Conservation (phyloP, 2,329 filamentous ascomycete genomes). For the Massarina eburnea region DNA sequence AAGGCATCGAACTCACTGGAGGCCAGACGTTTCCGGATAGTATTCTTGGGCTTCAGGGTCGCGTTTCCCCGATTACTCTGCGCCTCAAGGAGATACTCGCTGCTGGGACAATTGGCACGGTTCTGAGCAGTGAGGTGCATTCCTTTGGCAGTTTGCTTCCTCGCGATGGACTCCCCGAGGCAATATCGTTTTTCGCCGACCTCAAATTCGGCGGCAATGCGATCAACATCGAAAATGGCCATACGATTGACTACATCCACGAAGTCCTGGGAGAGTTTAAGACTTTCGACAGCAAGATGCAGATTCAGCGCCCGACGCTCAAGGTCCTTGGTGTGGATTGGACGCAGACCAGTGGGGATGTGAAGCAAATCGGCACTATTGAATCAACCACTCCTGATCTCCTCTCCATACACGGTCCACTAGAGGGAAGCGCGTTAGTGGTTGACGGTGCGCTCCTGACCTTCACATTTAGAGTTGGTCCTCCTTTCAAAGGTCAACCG, state of each 20-base stretch:
- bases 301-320: conserved; percentile 19
- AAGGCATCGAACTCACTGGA: conserved; percentile 45
- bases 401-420: conserved; percentile 42
- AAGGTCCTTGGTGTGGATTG: conserved; percentile 7
- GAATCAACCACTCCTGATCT: conserved; percentile 51
- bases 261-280: conserved; percentile 21
- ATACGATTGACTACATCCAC: conserved; percentile 22
- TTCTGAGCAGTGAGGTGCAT: conserved; percentile 33
- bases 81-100: conserved; percentile 46
- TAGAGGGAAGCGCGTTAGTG: conserved; percentile 2
- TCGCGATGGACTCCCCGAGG: conserved; percentile 14
- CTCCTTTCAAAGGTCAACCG: conserved; percentile 16
- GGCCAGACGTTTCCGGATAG: conserved; percentile 5
- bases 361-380: conserved; percentile 2
- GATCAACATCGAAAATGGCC: conserved; percentile 21
- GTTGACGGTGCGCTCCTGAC: conserved; percentile 14
- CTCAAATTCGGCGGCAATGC: conserved; percentile 18
- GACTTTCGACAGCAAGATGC: conserved; percentile 9
- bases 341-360: not conserved
- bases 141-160: conserved; percentile 11
- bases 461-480: conserved; percentile 15
- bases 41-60: conserved; percentile 50
- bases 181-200: conserved; percentile 18
- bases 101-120: conserved; percentile 44
- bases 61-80: conserved; percentile 38